Evolutionary conservation across 352 stramenopile genomes (phyloP).

Genomic region (Phytophthora litchii): DNA sequence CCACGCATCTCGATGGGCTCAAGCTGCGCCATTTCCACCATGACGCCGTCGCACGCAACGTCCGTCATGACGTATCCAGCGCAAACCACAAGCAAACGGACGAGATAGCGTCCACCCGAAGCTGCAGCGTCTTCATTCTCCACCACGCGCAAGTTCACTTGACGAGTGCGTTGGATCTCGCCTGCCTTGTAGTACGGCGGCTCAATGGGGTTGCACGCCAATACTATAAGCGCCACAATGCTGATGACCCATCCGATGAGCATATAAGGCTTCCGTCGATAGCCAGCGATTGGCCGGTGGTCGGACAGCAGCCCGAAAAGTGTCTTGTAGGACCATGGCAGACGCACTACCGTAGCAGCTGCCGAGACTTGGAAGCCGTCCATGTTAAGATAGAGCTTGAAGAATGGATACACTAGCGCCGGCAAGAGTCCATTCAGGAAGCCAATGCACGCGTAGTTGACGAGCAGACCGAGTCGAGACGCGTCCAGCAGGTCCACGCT

Average conservation of each 20-base stretch:
- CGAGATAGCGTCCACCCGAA: conserved; percentile 54
- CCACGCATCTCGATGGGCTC: conserved; percentile 69
- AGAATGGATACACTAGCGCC: conserved; percentile 72
- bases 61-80: conserved; percentile 74
- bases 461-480: conserved; percentile 56
- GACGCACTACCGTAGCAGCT: conserved; percentile 56
- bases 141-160: conserved; percentile 42
- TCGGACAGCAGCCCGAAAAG: conserved; percentile 76
- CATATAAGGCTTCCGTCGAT: conserved; percentile 77
- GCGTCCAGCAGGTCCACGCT: conserved; percentile 47
- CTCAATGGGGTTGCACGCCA: conserved; percentile 57
- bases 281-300: conserved; percentile 64
- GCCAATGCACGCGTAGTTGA: conserved; percentile 79
- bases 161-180: conserved; percentile 66
- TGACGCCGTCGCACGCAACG: conserved; percentile 67
- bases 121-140: conserved; percentile 52
- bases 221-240: conserved; percentile 35
- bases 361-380: conserved; percentile 67
- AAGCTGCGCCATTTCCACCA: conserved; percentile 75
- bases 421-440: conserved; percentile 72
- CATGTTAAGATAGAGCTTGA: conserved; percentile 85
- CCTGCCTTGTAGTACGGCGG: conserved; percentile 56
- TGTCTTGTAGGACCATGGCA: conserved; percentile 84
- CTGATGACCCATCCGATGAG: conserved; percentile 68
- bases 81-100: conserved; percentile 65